A percentile compares a stretch with the other conserved stretches of the same genome.
These are phyloP conservation scores for Anthracocystis setariae DNA, from an alignment of 1,284 basidiomycete genomes.

Conservation along the genomic window DNA sequence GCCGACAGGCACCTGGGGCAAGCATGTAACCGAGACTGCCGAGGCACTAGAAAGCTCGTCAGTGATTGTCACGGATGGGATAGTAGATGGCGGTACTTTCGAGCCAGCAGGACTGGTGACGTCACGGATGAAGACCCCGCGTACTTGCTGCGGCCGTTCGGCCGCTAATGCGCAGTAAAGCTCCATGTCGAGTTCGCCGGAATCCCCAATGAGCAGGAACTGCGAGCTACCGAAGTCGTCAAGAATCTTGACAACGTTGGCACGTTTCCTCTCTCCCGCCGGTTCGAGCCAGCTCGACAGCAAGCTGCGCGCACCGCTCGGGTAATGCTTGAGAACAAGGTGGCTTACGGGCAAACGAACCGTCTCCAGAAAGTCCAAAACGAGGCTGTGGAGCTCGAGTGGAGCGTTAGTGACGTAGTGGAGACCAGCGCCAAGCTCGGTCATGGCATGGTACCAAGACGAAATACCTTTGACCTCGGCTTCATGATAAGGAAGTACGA, in stretches of 20 bases:
- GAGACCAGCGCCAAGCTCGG: constrained; percentile 35
- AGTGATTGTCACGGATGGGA: constrained; percentile 1
- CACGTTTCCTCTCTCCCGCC: constrained; percentile 54
- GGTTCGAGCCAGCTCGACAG: constrained; percentile 58
- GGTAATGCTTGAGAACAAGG: constrained; percentile 55
- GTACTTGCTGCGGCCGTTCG: constrained; percentile 54
- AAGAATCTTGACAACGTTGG: constrained; percentile 48
- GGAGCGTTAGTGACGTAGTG: constrained; percentile 82
- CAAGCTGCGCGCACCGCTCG: constrained; percentile 43
- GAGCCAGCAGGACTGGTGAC: constrained; percentile 37
- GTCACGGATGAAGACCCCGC: constrained; percentile 62
- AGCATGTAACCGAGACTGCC: neutral
- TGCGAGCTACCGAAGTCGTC: constrained; percentile 48
- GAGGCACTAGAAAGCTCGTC: neutral
- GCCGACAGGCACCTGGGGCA: constrained; percentile 26
- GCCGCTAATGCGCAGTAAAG: constrained; percentile 59
- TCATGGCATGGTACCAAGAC: constrained; percentile 68
- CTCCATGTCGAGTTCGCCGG: constrained; percentile 64
- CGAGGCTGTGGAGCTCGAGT: constrained; percentile 81
- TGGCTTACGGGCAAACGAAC: constrained; percentile 76
- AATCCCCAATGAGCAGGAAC: constrained; percentile 64
- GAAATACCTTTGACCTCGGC: constrained; percentile 85
- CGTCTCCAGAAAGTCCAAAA: constrained; percentile 80
- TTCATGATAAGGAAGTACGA: constrained; percentile 74
- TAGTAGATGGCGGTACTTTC: neutral